Evolutionary conservation across 2,329 filamentous ascomycete genomes (phyloP), one percentile per base, ranked within the genome.

Genomic region (Fusarium sp.): DNA sequence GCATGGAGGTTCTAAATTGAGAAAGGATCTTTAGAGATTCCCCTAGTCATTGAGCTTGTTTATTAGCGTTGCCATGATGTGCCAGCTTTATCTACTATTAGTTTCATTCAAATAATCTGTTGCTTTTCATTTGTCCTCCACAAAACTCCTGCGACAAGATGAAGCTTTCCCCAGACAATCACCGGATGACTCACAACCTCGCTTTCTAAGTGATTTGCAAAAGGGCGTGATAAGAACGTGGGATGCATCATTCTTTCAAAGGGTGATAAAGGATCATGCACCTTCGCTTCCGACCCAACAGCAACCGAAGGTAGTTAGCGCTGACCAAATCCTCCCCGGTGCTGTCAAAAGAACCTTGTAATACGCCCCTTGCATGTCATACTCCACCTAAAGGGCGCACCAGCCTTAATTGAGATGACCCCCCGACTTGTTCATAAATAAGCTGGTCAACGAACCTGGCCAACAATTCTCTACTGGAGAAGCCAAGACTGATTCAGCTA

Each of bases 341-440:
- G 6, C 34, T 25, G 42, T 44, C 18, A 42, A 63, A 24, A 55
- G 12, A 29, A n/a, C 22, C 59, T n/a, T 20, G 50, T 6, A 38
- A 24, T 18, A 4, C 27, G 20, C 42, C 43, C 59, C 59, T 58
- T 63, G 47, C 30, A 62, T 52, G 50, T 30, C 50, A 44, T 22
- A 8, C 59, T 14, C 61, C 61, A 64, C 61, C 34, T 14, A 30
- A 63, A 64, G 61, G 61, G 61, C 61, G 61, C 25, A 11, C 11
- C 10, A 52, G 50, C 32, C 18, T 43, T 52, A 16, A 24, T 18
- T 44, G 43, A 34, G 53, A 44, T 44, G 43, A 43, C 43, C 34
- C 27, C 54, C 59, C 8, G 8, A n/a, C 47, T 9, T 22, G 15
- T 34, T 22, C 47, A 51, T 51, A 51, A 51, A 51, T 38, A 38